These are phyloP conservation scores for Elaeis oleifera DNA, from an alignment of 202 grass and related monocot species.

Conservation along the genomic window DNA sequence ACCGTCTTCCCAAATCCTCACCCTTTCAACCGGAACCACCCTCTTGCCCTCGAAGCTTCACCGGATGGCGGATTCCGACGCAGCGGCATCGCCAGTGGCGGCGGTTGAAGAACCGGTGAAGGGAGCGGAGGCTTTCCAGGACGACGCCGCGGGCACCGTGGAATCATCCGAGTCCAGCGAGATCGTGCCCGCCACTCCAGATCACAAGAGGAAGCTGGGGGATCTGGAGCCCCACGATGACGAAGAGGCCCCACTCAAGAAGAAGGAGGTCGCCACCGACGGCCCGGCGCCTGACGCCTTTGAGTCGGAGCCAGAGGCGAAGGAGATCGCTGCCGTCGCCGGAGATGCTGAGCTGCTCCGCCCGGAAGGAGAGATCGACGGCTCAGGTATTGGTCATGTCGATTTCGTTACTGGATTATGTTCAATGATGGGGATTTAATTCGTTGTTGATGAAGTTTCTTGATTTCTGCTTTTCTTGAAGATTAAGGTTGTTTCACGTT, in stretches of 20 bases:
- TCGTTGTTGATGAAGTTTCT: not conserved
- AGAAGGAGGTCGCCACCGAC: conserved; percentile 1
- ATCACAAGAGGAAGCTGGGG: conserved; percentile 11
- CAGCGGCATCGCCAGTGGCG: too few relatives aligned
- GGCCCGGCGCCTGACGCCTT: not conserved
- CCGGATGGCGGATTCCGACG: too few relatives aligned
- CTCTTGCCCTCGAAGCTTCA: too few relatives aligned
- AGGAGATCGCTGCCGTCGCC: too few relatives aligned
- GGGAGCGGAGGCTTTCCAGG: too few relatives aligned
- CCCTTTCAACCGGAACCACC: too few relatives aligned
- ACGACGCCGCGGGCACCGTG: too few relatives aligned
- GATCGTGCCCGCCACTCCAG: not conserved
- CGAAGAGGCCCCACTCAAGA: conserved; percentile 10
- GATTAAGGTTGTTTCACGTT: too few relatives aligned
- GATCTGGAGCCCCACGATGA: not conserved
- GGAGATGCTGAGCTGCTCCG: too few relatives aligned
- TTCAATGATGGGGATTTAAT: not conserved
- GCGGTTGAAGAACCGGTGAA: too few relatives aligned
- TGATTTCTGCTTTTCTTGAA: too few relatives aligned
- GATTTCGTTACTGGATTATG: not conserved
- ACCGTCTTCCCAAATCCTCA: too few relatives aligned
- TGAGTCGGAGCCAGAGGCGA: not conserved
- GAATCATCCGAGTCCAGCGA: not conserved
- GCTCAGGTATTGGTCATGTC: not conserved
- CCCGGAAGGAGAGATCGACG: not conserved